These are phyloP conservation scores for Mycena vitilis DNA, from an alignment of 768 basidiomycete genomes.

Conservation along the genomic window DNA sequence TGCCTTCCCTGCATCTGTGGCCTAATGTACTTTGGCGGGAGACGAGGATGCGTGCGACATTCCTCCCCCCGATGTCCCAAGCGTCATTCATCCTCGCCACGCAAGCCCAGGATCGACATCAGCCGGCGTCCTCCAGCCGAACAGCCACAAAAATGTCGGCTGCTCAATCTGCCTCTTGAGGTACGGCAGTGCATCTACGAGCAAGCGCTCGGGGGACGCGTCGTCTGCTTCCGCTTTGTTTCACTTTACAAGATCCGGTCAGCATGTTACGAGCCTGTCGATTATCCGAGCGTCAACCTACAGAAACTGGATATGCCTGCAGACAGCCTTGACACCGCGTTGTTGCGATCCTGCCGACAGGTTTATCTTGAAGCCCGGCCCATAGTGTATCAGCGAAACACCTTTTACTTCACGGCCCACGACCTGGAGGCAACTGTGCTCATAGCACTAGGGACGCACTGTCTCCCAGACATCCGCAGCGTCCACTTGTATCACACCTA, in stretches of 20 bases:
- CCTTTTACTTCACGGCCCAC: background rate
- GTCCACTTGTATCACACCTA: background rate
- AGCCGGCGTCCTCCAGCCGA: background rate
- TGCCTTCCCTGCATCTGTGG: too few species aligned
- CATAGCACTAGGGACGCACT: background rate
- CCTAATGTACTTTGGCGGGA: too few species aligned
- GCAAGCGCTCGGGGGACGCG: background rate
- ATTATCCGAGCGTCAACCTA: background rate
- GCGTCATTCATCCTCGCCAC: background rate
- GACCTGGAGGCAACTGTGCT: background rate
- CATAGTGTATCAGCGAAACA: slow-evolving; percentile 16
- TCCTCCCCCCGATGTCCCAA: background rate
- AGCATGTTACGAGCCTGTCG: background rate
- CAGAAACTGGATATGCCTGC: background rate
- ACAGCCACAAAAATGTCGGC: background rate
- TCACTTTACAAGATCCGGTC: background rate
- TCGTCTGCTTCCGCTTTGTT: background rate
- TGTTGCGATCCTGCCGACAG: slow-evolving; percentile 24
- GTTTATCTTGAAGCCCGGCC: slow-evolving; percentile 24
- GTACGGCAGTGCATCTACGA: slow-evolving; percentile 6
- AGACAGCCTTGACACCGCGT: background rate
- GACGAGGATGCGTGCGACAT: too few species aligned
- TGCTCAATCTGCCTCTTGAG: slow-evolving; percentile 1
- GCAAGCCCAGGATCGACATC: slow-evolving; percentile 3
- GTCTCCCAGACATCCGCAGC: slow-evolving; percentile 13